Conservation (phyloP, 2,329 filamentous ascomycete genomes). For the Coleophoma eucalyptorum region DNA sequence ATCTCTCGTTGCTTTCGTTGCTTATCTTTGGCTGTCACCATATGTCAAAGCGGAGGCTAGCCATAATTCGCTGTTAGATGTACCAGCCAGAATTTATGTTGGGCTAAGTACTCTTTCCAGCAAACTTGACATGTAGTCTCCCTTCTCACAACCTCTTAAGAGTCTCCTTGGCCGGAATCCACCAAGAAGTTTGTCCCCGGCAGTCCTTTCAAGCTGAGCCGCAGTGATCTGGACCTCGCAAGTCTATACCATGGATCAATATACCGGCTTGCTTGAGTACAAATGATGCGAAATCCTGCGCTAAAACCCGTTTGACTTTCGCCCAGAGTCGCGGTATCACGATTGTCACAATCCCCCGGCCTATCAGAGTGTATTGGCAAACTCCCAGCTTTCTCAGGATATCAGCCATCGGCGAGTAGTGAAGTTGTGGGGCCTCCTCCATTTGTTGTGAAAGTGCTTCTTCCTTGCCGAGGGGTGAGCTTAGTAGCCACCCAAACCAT, state of each 20-base stretch:
- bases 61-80: too few relatives aligned
- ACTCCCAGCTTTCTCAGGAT: constrained; percentile 5
- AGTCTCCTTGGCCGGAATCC: too few relatives aligned
- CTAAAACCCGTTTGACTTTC: constrained; percentile 7
- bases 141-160: too few relatives aligned
- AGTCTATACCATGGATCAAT: constrained; percentile 1
- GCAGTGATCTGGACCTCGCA: too few relatives aligned
- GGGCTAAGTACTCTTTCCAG: too few relatives aligned
- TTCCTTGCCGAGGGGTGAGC: constrained; percentile 13
- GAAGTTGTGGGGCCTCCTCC: constrained; percentile 1
- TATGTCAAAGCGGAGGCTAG: too few relatives aligned
- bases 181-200: too few relatives aligned
- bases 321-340: constrained; percentile 10
- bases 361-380: constrained; percentile 8
- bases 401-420: not conserved
- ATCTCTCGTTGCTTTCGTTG: too few relatives aligned
- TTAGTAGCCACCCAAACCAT: constrained; percentile 15
- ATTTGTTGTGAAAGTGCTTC: constrained; percentile 7
- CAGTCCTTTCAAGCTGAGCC: too few relatives aligned
- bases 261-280: constrained; percentile 3
- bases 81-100: too few relatives aligned
- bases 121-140: too few relatives aligned
- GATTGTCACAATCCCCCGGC: constrained; percentile 10
- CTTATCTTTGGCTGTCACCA: too few relatives aligned
- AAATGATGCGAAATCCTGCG: constrained; percentile 5